Base-by-base conservation (phyloP, 345 rosid species). In the Aurinia saxatilis region DNA sequence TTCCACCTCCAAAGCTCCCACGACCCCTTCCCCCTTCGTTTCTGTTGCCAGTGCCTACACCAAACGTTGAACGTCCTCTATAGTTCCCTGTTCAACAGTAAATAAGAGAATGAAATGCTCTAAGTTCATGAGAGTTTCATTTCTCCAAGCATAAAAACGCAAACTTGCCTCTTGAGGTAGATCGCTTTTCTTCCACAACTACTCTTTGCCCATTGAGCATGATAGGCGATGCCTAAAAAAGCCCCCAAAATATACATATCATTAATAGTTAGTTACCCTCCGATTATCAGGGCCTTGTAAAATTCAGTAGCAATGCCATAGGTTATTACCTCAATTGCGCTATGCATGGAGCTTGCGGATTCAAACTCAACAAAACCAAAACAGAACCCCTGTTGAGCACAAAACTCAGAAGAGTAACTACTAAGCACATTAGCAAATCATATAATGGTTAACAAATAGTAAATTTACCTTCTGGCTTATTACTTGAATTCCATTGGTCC, bases 291-390 rank as follows among this genome's bases (percentile, higher is more conserved):
- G 8, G 48, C 50, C 23, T 36, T 15, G 39, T 12, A 29, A 51
- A 50, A 1, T 10, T 38, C n/a, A 29, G 1, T 19, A 15, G 38
- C 29, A 13, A n/a, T 54, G 10, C 8, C 21, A 5, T 36, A 29
- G 8, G 27, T 51, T 57, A 16, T 64, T 67, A 93, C 99, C 99
- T 87, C 90, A 21, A 90, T 79, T n/a, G 99, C 97, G 63, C 80
- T 84, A 73, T 86, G 95, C 76, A 85, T 86, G 60, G 97, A 84
- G 76, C 73, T 80, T 42, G 78, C 82, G 35, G 50, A 79, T 63
- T 90, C 97, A 83, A 85, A 95, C 76, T 95, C 99, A 73, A 95
- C 95, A 23, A 95, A 95, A 37, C 99, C 99, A 79, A 87, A 95
- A 76, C 82, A 80, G 73, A 90, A 84, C 46, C 96, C 99, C 97